Evolutionary conservation across 352 stramenopile genomes (phyloP).

Genomic region (Nothophytophthora sp.): DNA sequence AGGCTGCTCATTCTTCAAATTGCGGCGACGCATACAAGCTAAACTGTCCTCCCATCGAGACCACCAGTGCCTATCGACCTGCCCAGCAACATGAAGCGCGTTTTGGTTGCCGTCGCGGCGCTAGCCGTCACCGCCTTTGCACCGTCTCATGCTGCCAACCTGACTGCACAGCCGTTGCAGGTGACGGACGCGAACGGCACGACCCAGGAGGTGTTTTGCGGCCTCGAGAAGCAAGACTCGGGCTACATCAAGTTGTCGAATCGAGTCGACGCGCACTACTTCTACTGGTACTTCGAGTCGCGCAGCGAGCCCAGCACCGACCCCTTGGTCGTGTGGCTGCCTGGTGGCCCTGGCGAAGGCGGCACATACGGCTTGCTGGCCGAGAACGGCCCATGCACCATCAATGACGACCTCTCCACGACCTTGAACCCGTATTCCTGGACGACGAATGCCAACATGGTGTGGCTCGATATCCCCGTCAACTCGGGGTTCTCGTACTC

Average conservation of each 20-base stretch:
- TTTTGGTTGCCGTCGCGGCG: too few relatives aligned
- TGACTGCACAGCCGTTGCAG: too few relatives aligned
- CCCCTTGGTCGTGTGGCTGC: slow-evolving; percentile 66
- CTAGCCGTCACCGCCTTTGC: too few relatives aligned
- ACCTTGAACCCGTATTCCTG: slow-evolving; percentile 45
- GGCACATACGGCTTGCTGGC: slow-evolving; percentile 39
- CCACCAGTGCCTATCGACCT: too few relatives aligned
- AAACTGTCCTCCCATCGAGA: too few relatives aligned
- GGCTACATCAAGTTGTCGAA: slow-evolving; percentile 56
- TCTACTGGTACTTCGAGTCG: slow-evolving; percentile 73
- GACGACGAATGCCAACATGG: slow-evolving; percentile 49
- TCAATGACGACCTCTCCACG: slow-evolving; percentile 40
- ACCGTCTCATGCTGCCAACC: too few relatives aligned
- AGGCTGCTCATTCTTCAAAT: too few relatives aligned
- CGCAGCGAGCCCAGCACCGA: slow-evolving; percentile 29
- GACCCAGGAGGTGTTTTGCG: slow-evolving; percentile 30
- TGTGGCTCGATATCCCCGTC: slow-evolving; percentile 51
- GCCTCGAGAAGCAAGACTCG: slow-evolving; percentile 39
- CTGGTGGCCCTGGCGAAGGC: slow-evolving; percentile 42
- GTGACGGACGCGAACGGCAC: too few relatives aligned
- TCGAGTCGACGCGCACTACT: slow-evolving; percentile 61
- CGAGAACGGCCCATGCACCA: slow-evolving; percentile 59
- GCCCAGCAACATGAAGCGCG: too few relatives aligned
- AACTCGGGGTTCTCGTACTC: slow-evolving; percentile 49
- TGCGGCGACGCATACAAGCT: too few relatives aligned